Conservation (phyloP, 495 filamentous ascomycete species). For the Oleoguttula mirabilis region DNA sequence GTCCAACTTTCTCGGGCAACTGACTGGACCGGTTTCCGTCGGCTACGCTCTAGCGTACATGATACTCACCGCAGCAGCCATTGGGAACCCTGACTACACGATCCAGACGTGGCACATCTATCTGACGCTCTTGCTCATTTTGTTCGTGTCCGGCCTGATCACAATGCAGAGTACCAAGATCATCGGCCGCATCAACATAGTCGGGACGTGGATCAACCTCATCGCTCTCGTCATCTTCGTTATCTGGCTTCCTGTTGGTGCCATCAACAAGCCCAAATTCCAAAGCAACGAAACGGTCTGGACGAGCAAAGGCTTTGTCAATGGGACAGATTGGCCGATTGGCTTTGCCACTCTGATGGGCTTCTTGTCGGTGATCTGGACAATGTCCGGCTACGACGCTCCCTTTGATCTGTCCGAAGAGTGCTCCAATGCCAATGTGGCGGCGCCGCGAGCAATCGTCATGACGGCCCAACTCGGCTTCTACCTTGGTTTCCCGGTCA, state of each 20-base stretch:
- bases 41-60: constrained; percentile 12
- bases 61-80: constrained; percentile 9
- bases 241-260: constrained; percentile 10
- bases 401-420: constrained; percentile 12
- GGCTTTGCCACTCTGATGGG: constrained; percentile 10
- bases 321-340: constrained; percentile 11
- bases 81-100: constrained; percentile 7
- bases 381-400: constrained; percentile 5
- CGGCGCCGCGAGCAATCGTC: constrained; percentile 9
- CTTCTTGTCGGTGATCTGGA: constrained; percentile 10
- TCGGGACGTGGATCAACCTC: constrained; percentile 6
- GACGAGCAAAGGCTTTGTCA: constrained; percentile 6
- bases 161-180: constrained; percentile 15
- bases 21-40: constrained; percentile 7
- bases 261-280: constrained; percentile 4
- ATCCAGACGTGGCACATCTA: constrained; percentile 14
- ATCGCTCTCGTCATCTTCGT: constrained; percentile 13
- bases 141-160: constrained; percentile 8
- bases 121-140: constrained; percentile 5
- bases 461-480: constrained; percentile 13
- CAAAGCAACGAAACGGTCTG: constrained; percentile 6
- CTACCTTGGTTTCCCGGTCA: constrained; percentile 12
- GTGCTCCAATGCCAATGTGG: constrained; percentile 10
- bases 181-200: constrained; percentile 10
- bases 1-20: constrained; percentile 10